Conservation (phyloP, 352 stramenopile species). For the Phytophthora nicotianae region DNA sequence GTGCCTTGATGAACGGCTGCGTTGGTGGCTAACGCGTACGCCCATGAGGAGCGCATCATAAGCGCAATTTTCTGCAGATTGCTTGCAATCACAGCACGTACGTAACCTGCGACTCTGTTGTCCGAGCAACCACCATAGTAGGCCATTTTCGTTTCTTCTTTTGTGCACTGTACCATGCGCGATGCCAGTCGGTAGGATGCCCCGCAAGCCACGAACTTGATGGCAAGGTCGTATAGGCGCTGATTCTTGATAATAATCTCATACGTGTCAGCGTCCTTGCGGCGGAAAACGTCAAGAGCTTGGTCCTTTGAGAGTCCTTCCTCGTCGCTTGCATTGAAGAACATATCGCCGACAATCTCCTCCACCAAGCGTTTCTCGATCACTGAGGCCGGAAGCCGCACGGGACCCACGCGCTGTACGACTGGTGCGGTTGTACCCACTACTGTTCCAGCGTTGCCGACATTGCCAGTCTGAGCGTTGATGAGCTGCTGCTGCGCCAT, state of each 20-base stretch:
- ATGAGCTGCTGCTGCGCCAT: slow-evolving; percentile 35
- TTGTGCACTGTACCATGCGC: slow-evolving; percentile 60
- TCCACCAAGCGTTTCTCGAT: slow-evolving; percentile 67
- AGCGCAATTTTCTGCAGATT: slow-evolving; percentile 68
- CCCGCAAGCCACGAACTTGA: slow-evolving; percentile 67
- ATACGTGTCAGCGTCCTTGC: slow-evolving; percentile 49
- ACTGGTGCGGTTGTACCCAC: neutral
- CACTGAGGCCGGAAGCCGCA: slow-evolving; percentile 57
- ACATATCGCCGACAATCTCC: slow-evolving; percentile 52
- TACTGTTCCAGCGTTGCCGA: neutral
- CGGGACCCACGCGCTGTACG: slow-evolving; percentile 34
- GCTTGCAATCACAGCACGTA: slow-evolving; percentile 58
- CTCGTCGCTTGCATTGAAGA: slow-evolving; percentile 57
- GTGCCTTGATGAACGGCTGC: slow-evolving; percentile 56
- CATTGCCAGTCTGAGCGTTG: slow-evolving; percentile 9
- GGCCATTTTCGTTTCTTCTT: slow-evolving; percentile 60
- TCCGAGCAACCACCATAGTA: slow-evolving; percentile 60
- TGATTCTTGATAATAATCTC: slow-evolving; percentile 70
- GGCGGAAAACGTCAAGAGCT: slow-evolving; percentile 56
- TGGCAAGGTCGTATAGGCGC: slow-evolving; percentile 61
- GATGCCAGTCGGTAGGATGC: slow-evolving; percentile 61
- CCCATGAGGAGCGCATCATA: slow-evolving; percentile 68
- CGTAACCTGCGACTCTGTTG: slow-evolving; percentile 50
- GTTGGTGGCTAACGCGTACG: slow-evolving; percentile 56
- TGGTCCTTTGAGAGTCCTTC: slow-evolving; percentile 41